phyloP scores from a whole-genome alignment of 225 moss, liverwort and hornwort species.

The Anthoceros angustus region DNA sequence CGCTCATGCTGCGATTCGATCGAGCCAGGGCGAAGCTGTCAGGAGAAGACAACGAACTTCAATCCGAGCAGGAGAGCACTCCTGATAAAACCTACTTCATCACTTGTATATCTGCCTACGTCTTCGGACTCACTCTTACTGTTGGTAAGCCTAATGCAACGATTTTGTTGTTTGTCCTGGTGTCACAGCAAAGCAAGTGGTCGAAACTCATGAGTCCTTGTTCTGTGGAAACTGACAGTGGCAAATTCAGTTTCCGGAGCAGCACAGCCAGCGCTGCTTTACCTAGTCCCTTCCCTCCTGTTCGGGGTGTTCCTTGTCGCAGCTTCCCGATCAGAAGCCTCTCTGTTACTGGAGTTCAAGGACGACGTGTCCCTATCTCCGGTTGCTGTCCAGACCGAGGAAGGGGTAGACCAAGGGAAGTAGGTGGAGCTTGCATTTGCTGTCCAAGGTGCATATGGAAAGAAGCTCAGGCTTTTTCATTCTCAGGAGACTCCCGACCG shows the following conservation, averaged over 20 bases:
- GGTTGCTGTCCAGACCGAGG: slow-evolving; percentile 38
- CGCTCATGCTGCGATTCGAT: slow-evolving; percentile 95
- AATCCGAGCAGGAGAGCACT: slow-evolving; percentile 10
- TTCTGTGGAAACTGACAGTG: slow-evolving; percentile 26
- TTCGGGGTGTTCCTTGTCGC: slow-evolving; percentile 77
- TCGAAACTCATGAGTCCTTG: neutral
- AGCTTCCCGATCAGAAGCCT: slow-evolving; percentile 74
- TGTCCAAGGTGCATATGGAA: too few relatives aligned
- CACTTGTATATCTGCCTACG: slow-evolving; percentile 81
- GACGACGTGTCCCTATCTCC: slow-evolving; percentile 47
- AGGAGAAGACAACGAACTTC: slow-evolving; percentile 9
- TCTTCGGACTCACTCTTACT: slow-evolving; percentile 87
- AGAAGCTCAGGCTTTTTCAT: too few relatives aligned
- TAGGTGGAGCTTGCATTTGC: too few relatives aligned
- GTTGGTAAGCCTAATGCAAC: slow-evolving; percentile 34
- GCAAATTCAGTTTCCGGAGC: slow-evolving; percentile 83
- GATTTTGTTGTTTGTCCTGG: neutral
- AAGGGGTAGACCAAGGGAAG: slow-evolving; percentile 4
- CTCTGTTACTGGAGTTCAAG: slow-evolving; percentile 67
- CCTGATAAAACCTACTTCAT: slow-evolving; percentile 93
- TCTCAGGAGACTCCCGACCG: too few relatives aligned
- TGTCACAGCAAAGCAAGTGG: neutral
- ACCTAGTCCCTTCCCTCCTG: slow-evolving; percentile 77
- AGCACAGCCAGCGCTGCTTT: slow-evolving; percentile 87
- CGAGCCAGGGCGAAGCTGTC: slow-evolving; percentile 35